phyloP scores from a whole-genome alignment of 225 moss, liverwort and hornwort genomes.

The Lunularia cruciata region DNA sequence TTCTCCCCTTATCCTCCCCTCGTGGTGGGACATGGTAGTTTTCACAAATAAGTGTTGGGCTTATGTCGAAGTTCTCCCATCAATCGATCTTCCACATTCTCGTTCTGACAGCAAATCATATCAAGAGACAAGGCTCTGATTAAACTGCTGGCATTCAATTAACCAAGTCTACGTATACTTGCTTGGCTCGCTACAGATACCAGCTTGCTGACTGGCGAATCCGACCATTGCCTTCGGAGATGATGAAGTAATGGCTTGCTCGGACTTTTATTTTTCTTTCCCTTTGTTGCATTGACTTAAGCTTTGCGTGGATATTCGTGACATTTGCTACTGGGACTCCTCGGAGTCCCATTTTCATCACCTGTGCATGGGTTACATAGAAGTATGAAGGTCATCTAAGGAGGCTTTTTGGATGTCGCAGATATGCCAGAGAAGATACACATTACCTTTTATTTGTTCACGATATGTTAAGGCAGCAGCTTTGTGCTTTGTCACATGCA shows the following conservation, averaged over 20 bases:
- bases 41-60: too few species aligned
- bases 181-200: conserved; percentile 49
- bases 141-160: too few species aligned
- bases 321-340: too few species aligned
- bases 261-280: neutral
- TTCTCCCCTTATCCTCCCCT: too few species aligned
- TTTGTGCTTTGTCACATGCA: conserved; percentile 43
- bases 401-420: conserved; percentile 19
- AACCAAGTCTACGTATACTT: neutral
- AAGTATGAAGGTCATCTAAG: neutral
- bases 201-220: conserved; percentile 99
- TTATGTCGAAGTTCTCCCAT: too few species aligned
- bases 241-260: conserved; percentile 66
- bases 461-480: conserved; percentile 68
- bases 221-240: conserved; percentile 81
- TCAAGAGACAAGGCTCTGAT: too few species aligned
- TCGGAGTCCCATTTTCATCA: too few species aligned
- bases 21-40: too few species aligned
- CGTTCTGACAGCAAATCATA: too few species aligned
- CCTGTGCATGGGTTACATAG: neutral
- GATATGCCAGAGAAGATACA: conserved; percentile 97
- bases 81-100: too few species aligned
- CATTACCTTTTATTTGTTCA: conserved; percentile 82
- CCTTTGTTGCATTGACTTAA: neutral
- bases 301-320: too few species aligned